These are phyloP conservation scores for Boletus edulis DNA, from an alignment of 768 basidiomycete genomes.

Conservation along the genomic window DNA sequence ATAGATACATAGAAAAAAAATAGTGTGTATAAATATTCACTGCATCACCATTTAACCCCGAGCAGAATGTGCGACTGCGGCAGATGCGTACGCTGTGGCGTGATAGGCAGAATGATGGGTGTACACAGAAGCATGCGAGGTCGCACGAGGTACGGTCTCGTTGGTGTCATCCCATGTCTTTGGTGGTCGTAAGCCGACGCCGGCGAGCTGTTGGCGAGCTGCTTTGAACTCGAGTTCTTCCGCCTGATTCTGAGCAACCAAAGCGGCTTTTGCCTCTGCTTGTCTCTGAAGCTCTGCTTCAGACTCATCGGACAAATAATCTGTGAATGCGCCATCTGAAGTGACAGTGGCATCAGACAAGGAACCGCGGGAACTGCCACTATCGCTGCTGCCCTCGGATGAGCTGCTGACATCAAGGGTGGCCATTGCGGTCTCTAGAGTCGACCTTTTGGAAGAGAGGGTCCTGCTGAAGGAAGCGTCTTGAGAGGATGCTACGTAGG, in stretches of 20 bases:
- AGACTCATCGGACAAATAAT: constrained; percentile 91
- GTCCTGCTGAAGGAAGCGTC: constrained; percentile 35
- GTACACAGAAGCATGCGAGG: constrained; percentile 24
- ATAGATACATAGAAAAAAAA: constrained; percentile 23
- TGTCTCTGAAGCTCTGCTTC: constrained; percentile 85
- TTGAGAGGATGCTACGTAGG: constrained; percentile 22
- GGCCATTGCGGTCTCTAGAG: constrained; percentile 39
- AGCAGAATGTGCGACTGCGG: constrained; percentile 30
- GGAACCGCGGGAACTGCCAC: constrained; percentile 48
- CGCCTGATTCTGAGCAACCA: constrained; percentile 74
- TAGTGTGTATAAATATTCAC: constrained; percentile 21
- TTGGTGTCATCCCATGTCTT: constrained; percentile 69
- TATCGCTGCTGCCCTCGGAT: constrained; percentile 62
- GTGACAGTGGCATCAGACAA: constrained; percentile 75
- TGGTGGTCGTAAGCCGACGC: constrained; percentile 73
- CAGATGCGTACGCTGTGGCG: constrained; percentile 23
- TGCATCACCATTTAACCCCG: constrained; percentile 19
- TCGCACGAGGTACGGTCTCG: constrained; percentile 27
- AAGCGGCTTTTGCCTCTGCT: constrained; percentile 75
- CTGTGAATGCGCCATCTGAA: constrained; percentile 85
- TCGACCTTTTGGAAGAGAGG: constrained; percentile 30
- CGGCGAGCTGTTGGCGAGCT: constrained; percentile 73
- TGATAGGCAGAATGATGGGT: constrained; percentile 27
- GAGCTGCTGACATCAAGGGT: constrained; percentile 39
- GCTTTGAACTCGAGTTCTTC: constrained; percentile 82